These are phyloP conservation scores for Nakazawaea sp. DNA, from an alignment of 805 yeast species.

Conservation along the genomic window DNA sequence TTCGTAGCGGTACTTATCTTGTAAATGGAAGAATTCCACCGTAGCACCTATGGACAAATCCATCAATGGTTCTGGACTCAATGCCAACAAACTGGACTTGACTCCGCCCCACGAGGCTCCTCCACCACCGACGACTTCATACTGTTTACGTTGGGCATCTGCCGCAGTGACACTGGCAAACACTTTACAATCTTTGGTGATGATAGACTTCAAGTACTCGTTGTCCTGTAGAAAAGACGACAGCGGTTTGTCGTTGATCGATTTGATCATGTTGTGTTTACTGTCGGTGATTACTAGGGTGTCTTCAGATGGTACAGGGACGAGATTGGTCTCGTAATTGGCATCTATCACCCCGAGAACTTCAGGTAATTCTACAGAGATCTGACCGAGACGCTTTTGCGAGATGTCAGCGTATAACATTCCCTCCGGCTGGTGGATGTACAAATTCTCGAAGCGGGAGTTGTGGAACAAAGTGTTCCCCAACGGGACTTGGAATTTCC, in stretches of 20 bases:
- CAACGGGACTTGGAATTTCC: neutral
- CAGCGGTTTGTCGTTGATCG: slow-evolving; percentile 49
- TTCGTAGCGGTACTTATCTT: slow-evolving; percentile 18
- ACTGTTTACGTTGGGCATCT: neutral
- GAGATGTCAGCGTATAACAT: too few species aligned
- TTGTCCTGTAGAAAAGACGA: slow-evolving; percentile 47
- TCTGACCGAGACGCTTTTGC: too few species aligned
- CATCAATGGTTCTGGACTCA: slow-evolving; percentile 1
- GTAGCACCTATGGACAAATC: neutral
- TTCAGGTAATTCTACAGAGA: too few species aligned
- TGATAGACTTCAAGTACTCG: slow-evolving; percentile 28
- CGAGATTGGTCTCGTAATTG: too few species aligned
- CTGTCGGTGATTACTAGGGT: slow-evolving; percentile 37
- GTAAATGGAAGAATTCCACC: slow-evolving; percentile 10
- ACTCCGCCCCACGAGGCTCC: slow-evolving; percentile 11
- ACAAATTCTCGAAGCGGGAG: slow-evolving; percentile 8
- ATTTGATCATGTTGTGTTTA: slow-evolving; percentile 53
- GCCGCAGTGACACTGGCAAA: slow-evolving; percentile 22
- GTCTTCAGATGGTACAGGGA: too few species aligned
- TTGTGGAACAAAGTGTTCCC: slow-evolving; percentile 18
- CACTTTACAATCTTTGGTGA: slow-evolving; percentile 36
- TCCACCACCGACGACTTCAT: slow-evolving; percentile 12
- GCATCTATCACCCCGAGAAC: too few species aligned
- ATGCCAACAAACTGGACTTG: slow-evolving; percentile 1
- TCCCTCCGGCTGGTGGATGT: neutral